Evolutionary conservation across 495 filamentous ascomycete species (phyloP).

Genomic region (Talaromyces wortmannii): DNA sequence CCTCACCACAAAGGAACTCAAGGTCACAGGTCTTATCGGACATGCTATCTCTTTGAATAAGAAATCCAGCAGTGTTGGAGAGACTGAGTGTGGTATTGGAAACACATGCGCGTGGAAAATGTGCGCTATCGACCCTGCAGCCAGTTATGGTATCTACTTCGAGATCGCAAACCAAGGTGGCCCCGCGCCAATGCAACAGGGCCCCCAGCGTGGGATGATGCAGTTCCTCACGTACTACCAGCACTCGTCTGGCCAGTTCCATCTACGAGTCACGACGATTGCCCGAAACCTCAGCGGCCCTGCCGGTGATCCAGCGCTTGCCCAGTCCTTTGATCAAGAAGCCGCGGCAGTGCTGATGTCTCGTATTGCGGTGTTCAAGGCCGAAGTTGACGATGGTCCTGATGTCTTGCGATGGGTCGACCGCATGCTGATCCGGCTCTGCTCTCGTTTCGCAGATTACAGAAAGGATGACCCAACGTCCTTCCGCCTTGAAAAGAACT

Average conservation of each 20-base stretch:
- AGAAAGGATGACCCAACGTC: constrained; percentile 97
- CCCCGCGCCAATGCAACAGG: constrained; percentile 76
- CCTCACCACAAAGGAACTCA: constrained; percentile 94
- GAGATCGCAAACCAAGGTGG: constrained; percentile 95
- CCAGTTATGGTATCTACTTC: constrained; percentile 95
- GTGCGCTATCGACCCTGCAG: constrained; percentile 91
- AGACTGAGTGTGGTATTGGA: constrained; percentile 97
- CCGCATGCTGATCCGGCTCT: constrained; percentile 94
- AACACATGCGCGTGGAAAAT: constrained; percentile 99
- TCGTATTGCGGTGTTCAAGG: constrained; percentile 96
- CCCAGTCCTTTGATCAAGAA: constrained; percentile 98
- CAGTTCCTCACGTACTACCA: constrained; percentile 99
- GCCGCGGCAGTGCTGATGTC: constrained; percentile 98
- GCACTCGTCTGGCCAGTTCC: constrained; percentile 91
- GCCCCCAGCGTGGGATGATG: constrained; percentile 89
- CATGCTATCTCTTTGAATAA: constrained; percentile 96
- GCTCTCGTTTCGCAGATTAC: constrained; percentile 96
- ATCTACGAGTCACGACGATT: constrained; percentile 91
- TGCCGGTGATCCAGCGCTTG: constrained; percentile 92
- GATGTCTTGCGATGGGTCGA: constrained; percentile 99
- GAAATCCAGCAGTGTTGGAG: constrained; percentile 93
- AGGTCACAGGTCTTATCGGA: constrained; percentile 96
- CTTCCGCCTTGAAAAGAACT: constrained; percentile 98
- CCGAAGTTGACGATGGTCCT: constrained; percentile 97
- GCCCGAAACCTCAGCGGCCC: constrained; percentile 88